A percentile compares a stretch with the other conserved stretches of the same genome.
These are phyloP conservation scores for Elsinoe perseae DNA, from an alignment of 2,329 filamentous ascomycete genomes.

Conservation along the genomic window DNA sequence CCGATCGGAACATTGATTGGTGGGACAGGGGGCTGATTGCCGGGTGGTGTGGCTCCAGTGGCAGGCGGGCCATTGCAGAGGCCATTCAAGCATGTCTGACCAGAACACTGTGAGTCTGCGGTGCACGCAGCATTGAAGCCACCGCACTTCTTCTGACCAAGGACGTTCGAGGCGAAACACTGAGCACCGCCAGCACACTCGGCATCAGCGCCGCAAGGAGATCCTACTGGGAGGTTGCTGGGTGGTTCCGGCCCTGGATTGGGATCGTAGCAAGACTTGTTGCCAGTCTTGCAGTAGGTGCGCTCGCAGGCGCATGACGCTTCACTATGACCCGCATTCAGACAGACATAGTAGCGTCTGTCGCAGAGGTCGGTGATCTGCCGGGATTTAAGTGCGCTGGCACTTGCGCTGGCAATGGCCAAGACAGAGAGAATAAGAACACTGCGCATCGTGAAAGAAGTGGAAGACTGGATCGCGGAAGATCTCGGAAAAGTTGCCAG, in stretches of 20 bases:
- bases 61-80: conserved; percentile 22
- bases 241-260: background rate
- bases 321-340: background rate
- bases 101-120: conserved; percentile 22
- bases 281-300: conserved; percentile 3
- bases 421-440: background rate
- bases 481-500: background rate
- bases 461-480: background rate
- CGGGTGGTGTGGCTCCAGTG: background rate
- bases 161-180: conserved; percentile 20
- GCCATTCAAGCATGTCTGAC: conserved; percentile 23
- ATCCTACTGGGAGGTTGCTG: conserved; percentile 21
- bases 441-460: background rate
- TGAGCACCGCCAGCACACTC: conserved; percentile 21
- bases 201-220: conserved; percentile 18
- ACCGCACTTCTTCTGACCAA: conserved; percentile 20
- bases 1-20: conserved; percentile 20
- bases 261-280: conserved; percentile 3
- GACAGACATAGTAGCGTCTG: background rate
- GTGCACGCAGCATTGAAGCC: conserved; percentile 24
- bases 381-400: background rate
- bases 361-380: conserved; percentile 8
- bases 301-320: conserved; percentile 1
- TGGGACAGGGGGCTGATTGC: background rate
- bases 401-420: background rate